A percentile compares a stretch with the other conserved stretches of the same genome.
phyloP scores from a whole-genome alignment of 2,329 filamentous ascomycete genomes.

The Neofusicoccum parvum region DNA sequence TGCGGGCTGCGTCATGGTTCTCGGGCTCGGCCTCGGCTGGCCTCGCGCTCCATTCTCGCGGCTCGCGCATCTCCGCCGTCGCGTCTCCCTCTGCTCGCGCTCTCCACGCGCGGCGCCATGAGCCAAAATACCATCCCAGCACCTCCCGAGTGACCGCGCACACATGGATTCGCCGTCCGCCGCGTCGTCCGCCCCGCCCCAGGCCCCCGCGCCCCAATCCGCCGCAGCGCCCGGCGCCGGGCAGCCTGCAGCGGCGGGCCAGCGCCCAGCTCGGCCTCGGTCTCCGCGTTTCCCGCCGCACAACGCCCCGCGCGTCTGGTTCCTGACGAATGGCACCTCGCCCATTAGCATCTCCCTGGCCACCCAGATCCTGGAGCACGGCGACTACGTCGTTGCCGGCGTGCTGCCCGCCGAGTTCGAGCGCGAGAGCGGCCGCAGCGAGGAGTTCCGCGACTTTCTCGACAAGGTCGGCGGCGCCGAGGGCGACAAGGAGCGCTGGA shows the following conservation, averaged over 20 bases:
- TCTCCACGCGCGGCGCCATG: neutral
- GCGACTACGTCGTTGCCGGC: slow-evolving; percentile 86
- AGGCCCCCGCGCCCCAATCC: neutral
- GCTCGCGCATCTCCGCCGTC: neutral
- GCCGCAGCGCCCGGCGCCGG: neutral
- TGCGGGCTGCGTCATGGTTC: neutral
- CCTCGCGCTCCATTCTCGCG: neutral
- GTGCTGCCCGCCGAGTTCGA: slow-evolving; percentile 78
- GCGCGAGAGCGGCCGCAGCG: slow-evolving; percentile 66
- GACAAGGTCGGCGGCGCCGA: slow-evolving; percentile 54
- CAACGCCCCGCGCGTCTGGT: slow-evolving; percentile 80
- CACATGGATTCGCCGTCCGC: slow-evolving; percentile 6
- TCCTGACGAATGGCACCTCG: slow-evolving; percentile 83
- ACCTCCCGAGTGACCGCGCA: neutral
- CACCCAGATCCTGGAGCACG: slow-evolving; percentile 80
- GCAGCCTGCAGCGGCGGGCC: slow-evolving; percentile 23
- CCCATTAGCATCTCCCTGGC: slow-evolving; percentile 83
- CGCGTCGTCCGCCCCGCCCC: neutral
- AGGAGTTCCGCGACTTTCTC: slow-evolving; percentile 79
- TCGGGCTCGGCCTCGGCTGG: slow-evolving; percentile 3
- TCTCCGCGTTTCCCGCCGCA: slow-evolving; percentile 61
- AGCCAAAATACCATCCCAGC: neutral
- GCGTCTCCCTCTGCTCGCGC: neutral
- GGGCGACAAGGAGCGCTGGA: slow-evolving; percentile 73
- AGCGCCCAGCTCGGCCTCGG: slow-evolving; percentile 37